Evolutionary conservation across 2,329 filamentous ascomycete species (phyloP).

Genomic region (Ophiostoma montium): DNA sequence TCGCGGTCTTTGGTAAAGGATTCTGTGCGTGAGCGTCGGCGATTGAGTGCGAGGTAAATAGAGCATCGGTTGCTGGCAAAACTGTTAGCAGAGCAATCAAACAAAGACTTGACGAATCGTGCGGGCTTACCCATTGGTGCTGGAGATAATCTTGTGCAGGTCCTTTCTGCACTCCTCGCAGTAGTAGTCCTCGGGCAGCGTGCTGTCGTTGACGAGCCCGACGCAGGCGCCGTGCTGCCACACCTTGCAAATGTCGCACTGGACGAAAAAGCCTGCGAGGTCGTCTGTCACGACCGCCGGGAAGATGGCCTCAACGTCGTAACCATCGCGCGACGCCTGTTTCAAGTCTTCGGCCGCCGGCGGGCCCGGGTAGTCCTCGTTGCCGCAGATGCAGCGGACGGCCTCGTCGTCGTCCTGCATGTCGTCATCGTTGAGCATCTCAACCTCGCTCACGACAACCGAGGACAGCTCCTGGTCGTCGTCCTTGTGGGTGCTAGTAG

Average conservation of each 20-base stretch:
- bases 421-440: conserved; percentile 52
- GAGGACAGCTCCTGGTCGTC: conserved; percentile 39
- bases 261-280: conserved; percentile 87
- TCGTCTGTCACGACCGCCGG: conserved; percentile 61
- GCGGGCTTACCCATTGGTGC: conserved; percentile 60
- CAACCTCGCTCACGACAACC: conserved; percentile 26
- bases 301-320: conserved; percentile 42
- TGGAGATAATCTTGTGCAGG: conserved; percentile 69
- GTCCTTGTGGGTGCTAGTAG: conserved; percentile 20
- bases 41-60: conserved; percentile 47
- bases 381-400: conserved; percentile 88
- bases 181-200: conserved; percentile 92
- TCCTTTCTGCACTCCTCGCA: conserved; percentile 91
- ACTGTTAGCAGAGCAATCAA: neutral
- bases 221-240: conserved; percentile 99
- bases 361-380: conserved; percentile 86
- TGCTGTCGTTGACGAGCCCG: conserved; percentile 86
- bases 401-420: conserved; percentile 82
- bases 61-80: conserved; percentile 48
- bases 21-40: conserved; percentile 43
- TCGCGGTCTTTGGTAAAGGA: conserved; percentile 51
- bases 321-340: conserved; percentile 39
- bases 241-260: conserved; percentile 94
- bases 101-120: conserved; percentile 18
- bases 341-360: conserved; percentile 43